Evolutionary conservation across 768 basidiomycete species (phyloP).

Genomic region (Mrakia blollopis): DNA sequence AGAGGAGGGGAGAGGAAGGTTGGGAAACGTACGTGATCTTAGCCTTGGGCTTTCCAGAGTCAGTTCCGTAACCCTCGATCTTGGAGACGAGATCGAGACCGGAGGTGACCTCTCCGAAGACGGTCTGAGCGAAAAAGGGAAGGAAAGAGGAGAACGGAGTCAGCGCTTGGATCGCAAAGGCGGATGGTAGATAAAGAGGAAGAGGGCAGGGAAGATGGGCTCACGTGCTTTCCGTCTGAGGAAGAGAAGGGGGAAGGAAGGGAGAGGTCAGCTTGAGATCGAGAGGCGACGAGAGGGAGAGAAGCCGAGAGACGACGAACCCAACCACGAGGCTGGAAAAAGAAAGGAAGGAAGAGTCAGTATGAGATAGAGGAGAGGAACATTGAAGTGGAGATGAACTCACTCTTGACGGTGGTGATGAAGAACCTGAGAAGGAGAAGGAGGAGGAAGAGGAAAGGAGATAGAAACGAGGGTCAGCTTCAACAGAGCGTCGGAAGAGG

Average conservation of each 20-base stretch:
- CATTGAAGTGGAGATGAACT: background rate
- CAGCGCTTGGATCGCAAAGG: too few species aligned
- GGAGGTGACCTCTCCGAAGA: constrained; percentile 51
- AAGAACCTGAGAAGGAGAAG: constrained; percentile 35
- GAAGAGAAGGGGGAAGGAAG: constrained; percentile 40
- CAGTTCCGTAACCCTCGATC: constrained; percentile 41
- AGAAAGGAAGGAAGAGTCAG: constrained; percentile 51
- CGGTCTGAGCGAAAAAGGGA: constrained; percentile 48
- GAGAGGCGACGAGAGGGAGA: background rate
- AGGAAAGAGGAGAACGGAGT: too few species aligned
- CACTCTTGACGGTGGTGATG: constrained; percentile 31
- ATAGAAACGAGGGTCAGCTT: too few species aligned
- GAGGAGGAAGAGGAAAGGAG: too few species aligned
- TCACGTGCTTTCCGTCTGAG: constrained; percentile 57
- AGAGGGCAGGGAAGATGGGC: too few species aligned
- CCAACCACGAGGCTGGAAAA: constrained; percentile 51
- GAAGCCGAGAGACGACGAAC: too few species aligned
- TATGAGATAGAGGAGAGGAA: constrained; percentile 40
- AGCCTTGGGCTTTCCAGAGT: constrained; percentile 33
- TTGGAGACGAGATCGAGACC: constrained; percentile 49
- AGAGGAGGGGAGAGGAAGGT: background rate
- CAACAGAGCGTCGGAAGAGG: too few species aligned
- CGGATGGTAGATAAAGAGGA: too few species aligned
- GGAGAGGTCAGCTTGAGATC: constrained; percentile 52
- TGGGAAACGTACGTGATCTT: constrained; percentile 22